Conservation (phyloP, 2,329 filamentous ascomycete genomes). For the Fusarium clavum region DNA sequence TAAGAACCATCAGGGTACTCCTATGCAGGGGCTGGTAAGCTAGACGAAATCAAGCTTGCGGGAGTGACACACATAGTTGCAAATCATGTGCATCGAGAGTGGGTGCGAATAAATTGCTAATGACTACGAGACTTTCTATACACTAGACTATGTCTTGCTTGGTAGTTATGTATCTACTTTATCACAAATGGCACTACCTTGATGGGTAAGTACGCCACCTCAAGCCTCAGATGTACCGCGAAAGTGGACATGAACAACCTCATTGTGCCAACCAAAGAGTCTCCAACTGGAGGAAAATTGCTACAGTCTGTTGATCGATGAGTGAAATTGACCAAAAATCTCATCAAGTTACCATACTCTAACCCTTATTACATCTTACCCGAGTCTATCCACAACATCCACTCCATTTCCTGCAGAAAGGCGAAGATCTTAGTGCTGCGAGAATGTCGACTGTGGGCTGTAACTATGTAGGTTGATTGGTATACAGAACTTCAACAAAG, state of each 20-base stretch:
- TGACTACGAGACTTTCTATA: too few relatives aligned
- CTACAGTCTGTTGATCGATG: conserved; percentile 1
- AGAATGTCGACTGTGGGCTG: neutral
- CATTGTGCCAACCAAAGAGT: neutral
- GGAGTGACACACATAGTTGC: neutral
- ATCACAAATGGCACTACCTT: conserved; percentile 12
- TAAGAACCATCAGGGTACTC: conserved; percentile 27
- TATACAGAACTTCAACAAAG: neutral
- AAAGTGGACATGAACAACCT: neutral
- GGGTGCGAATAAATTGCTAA: too few relatives aligned
- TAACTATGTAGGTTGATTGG: conserved; percentile 3
- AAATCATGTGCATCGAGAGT: neutral
- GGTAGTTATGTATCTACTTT: neutral
- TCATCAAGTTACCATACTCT: neutral
- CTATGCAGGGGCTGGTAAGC: neutral
- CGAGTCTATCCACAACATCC: neutral
- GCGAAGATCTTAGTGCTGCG: conserved; percentile 5
- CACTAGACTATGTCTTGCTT: too few relatives aligned
- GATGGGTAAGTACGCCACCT: conserved; percentile 15
- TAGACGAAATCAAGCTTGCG: neutral
- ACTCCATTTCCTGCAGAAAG: neutral
- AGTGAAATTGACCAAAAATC: neutral
- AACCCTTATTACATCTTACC: neutral
- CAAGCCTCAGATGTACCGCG: neutral
- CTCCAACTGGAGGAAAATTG: fast-evolving